Conservation (phyloP, 176 grass and related monocot genomes). For the Neostapfia colusana region DNA sequence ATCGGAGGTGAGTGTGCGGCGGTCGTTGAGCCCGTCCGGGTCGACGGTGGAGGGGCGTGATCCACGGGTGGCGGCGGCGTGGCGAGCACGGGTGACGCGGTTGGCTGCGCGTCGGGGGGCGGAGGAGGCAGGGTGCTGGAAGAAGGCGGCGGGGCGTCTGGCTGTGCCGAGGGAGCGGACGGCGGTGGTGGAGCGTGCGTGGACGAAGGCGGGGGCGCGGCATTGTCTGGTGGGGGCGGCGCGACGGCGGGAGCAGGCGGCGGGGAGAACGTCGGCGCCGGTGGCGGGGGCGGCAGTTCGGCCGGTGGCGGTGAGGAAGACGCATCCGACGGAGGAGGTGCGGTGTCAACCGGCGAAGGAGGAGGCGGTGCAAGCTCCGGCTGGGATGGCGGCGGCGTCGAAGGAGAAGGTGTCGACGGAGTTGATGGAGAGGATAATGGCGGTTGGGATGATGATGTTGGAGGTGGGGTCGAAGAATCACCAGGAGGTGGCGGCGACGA, state of each 20-base stretch:
- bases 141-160: conserved; percentile 23
- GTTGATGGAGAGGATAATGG: not conserved
- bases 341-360: conserved; percentile 16
- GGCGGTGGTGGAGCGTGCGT: not conserved
- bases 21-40: not conserved
- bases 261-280: conserved; percentile 26
- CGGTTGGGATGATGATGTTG: conserved; percentile 2
- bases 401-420: conserved; percentile 3
- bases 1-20: conserved; percentile 20
- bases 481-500: conserved; percentile 29
- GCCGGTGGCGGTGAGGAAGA: conserved; percentile 33
- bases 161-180: not conserved
- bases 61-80: conserved; percentile 12
- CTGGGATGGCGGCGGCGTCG: conserved; percentile 7
- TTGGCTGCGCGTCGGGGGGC: not conserved
- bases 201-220: conserved; percentile 17
- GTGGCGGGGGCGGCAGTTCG: conserved; percentile 21
- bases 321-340: conserved; percentile 20
- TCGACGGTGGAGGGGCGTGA: conserved; percentile 28
- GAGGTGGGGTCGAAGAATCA: not conserved
- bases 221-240: conserved; percentile 38
- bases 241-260: conserved; percentile 2
- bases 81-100: not conserved
- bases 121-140: conserved; percentile 1
- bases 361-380: conserved; percentile 23